Base-by-base conservation (phyloP, 83 land plant species). In the Larix sibirica region DNA sequence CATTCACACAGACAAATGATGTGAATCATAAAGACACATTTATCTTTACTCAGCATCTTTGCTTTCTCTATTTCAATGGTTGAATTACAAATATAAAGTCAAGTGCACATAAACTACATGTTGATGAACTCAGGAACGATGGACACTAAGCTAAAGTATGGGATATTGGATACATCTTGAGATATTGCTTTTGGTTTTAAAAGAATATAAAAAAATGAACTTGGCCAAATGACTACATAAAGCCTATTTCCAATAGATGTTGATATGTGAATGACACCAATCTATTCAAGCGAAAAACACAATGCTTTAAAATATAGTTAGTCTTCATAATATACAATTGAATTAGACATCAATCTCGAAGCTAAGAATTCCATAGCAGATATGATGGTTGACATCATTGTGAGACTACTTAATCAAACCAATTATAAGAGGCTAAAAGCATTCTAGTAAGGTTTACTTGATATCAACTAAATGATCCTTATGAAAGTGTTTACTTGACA, bases 271-370 rank as follows among this genome's bases (percentile, higher is more conserved):
- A 38, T 70, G 28, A 74, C 21, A 44, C 23, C 40, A 74, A 40
- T 74, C 77, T 74, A 36, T 17, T 21, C 23, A 74, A 44, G 77
- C 1, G 21, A 38, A 44, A 50, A 38, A 74, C 47, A 74, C n/a
- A 50, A 74, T 28, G 44, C 21, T 44, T n/a, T 50, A 44, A 74
- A 44, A 74, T 74, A 54, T 44, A 42, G 23, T 21, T 28, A 74
- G 24, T 73, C 56, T 42, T 50, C 77, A 74, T 74, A 44, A 54
- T 74, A 74, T 44, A 74, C 77, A 74, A 74, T 58, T 74, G 77
- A 74, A 42, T 44, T 23, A 44, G 77, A 3, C 9, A 44, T 73
- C 77, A 73, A 44, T 74, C 77, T 14, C 77, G 21, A 28, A 21
- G 44, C 58, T n/a, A 44, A 44, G 58, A 12, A 44, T 47, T 74